Percentiles rank a stretch among this genome's conserved stretches.
These are phyloP conservation scores for Zygosaccharomyces siamensis DNA, from an alignment of 805 yeast genomes.

Conservation along the genomic window DNA sequence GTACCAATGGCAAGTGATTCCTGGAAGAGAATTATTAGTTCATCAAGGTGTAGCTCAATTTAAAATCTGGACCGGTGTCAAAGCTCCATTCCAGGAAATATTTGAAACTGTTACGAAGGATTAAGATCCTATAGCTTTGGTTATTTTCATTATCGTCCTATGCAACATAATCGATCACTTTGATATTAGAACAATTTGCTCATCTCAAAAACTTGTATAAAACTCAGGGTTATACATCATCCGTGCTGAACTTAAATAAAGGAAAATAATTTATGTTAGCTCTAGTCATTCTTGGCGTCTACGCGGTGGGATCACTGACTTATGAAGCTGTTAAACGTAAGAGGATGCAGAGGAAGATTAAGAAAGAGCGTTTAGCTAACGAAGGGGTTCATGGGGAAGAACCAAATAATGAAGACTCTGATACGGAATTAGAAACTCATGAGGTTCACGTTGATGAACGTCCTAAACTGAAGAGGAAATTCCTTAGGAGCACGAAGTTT, in stretches of 20 bases:
- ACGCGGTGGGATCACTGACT: neutral
- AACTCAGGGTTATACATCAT: neutral
- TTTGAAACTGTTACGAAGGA: conserved; percentile 52
- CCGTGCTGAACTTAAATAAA: neutral
- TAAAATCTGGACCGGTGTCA: conserved; percentile 62
- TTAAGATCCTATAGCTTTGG: conserved; percentile 4
- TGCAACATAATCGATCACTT: neutral
- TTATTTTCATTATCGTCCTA: neutral
- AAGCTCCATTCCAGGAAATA: conserved; percentile 58
- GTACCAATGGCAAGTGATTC: conserved; percentile 72
- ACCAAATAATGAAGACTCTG: neutral
- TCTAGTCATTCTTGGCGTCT: neutral
- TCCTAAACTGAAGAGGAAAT: conserved; percentile 1
- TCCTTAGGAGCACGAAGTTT: neutral
- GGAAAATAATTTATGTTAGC: neutral
- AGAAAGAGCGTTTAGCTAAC: neutral
- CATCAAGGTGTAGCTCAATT: conserved; percentile 92
- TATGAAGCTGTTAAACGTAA: neutral
- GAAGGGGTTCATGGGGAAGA: neutral
- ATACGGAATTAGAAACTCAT: conserved; percentile 1
- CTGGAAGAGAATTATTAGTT: conserved; percentile 88
- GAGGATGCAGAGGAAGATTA: neutral
- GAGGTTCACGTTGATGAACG: conserved; percentile 1
- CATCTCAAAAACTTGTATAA: neutral
- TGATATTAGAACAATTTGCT: neutral